Percentiles rank a stretch among this genome's conserved stretches.
Evolutionary conservation across 768 basidiomycete genomes (phyloP).

Genomic region (Phaffia australis): DNA sequence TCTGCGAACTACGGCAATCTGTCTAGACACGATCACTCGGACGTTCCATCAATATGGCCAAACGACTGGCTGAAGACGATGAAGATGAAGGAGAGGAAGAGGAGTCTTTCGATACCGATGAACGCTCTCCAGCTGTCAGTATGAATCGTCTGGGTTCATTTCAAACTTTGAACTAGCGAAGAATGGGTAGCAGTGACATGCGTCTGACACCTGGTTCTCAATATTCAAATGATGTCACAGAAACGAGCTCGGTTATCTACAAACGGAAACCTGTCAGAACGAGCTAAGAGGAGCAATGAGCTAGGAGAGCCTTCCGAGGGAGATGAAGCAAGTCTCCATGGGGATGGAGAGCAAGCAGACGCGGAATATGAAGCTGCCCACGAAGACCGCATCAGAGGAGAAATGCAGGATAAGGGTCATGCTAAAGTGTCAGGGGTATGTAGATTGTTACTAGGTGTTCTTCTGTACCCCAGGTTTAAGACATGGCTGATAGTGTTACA

Average conservation of each 20-base stretch:
- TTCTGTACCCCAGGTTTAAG: background rate
- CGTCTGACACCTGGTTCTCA: background rate
- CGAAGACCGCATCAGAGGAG: slow-evolving; percentile 15
- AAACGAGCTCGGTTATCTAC: background rate
- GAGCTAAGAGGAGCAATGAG: background rate
- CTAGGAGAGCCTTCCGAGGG: background rate
- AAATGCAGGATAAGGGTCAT: slow-evolving; percentile 39
- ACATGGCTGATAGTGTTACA: background rate
- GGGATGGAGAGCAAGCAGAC: slow-evolving; percentile 1
- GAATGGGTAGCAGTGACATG: background rate
- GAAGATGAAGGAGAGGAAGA: background rate
- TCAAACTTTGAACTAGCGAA: too few species aligned
- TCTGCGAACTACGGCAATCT: too few species aligned
- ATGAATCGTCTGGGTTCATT: background rate
- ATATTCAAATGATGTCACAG: background rate
- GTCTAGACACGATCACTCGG: too few species aligned
- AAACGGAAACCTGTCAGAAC: background rate
- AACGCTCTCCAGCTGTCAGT: background rate
- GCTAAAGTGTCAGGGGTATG: slow-evolving; percentile 44
- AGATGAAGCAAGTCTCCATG: background rate
- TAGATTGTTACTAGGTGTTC: background rate
- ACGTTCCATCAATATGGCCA: background rate
- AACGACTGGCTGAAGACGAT: background rate
- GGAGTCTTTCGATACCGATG: background rate
- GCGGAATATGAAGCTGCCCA: slow-evolving; percentile 23